Base-by-base conservation (phyloP, 148 eudicot species). In the Cornus controversa region DNA sequence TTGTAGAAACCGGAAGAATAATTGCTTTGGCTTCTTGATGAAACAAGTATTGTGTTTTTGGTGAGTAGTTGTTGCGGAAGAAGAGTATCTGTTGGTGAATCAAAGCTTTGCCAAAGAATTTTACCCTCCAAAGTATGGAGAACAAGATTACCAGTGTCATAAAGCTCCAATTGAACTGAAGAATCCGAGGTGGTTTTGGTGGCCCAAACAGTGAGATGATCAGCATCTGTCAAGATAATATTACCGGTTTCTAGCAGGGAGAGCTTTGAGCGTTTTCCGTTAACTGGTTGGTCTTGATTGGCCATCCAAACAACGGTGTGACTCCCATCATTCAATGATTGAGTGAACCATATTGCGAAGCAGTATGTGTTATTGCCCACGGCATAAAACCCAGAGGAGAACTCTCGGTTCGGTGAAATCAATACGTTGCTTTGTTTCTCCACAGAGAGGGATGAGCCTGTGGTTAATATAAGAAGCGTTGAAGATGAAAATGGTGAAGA, bases 371-470 rank as follows among this genome's bases (percentile, higher is more conserved):
- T 85, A 23, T 64, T 53, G 9, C 83, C 74, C 1, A 20, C 63
- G n/a, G 22, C 34, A 70, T 81, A 81, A 54, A 87, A 87, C 34
- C 90, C 90, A 31, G 82, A 79, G 42, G 88, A 66, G 81, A 87
- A 85, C 36, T 84, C 78, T 4, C 57, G 73, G 64, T 87, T 84
- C 18, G 74, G 73, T 11, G 90, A 87, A 34, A 50, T 74, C 24
- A 87, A 78, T n/a, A 79, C 27, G 37, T 81, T 72, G 28, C 77
- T 65, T 3, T 70, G 26, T 45, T 78, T 54, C 47, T 78, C 82
- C n/a, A 84, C 83, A 10, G 81, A 79, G 16, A 86, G 76, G 4
- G 79, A 81, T 16, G 78, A 65, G 58, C 70, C 70, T 54, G 15
- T 14, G 20, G 5, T 13, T 15, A 54, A 2, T 10, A 2, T 8